Percentiles rank a stretch among this genome's conserved stretches.
Conservation (phyloP, 1,284 basidiomycete genomes). For the Irpex lacteus region DNA sequence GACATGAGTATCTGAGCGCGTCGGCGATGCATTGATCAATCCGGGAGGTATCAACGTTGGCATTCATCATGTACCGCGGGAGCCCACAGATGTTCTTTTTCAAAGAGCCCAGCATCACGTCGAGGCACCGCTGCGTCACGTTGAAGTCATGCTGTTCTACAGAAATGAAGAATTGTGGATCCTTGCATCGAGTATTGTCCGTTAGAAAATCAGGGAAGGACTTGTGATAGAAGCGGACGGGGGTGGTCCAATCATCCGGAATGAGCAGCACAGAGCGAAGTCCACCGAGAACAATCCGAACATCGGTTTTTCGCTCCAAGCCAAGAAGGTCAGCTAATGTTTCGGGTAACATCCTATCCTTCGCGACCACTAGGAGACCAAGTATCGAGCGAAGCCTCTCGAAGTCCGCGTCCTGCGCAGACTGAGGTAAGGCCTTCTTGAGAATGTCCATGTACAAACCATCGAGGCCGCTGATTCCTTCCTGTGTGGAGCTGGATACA, state of each 20-base stretch:
- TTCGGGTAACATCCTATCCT: not conserved
- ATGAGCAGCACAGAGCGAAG: constrained; percentile 12
- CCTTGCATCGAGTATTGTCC: not conserved
- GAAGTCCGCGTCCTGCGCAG: not conserved
- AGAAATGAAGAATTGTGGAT: not conserved
- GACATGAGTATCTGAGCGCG: not conserved
- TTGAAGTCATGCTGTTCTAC: not conserved
- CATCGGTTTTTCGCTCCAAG: not conserved
- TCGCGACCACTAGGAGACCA: not conserved
- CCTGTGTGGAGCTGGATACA: too few relatives aligned
- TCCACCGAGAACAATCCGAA: not conserved
- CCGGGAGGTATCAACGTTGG: not conserved
- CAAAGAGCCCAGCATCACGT: not conserved
- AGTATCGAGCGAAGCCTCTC: not conserved
- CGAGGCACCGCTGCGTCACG: not conserved
- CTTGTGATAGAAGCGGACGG: constrained; percentile 19
- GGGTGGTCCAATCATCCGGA: not conserved
- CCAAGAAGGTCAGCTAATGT: not conserved
- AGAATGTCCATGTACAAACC: not conserved
- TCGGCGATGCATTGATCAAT: not conserved
- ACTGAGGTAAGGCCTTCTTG: not conserved
- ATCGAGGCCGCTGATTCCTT: not conserved
- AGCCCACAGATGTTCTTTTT: not conserved
- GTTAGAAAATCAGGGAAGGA: constrained; percentile 20
- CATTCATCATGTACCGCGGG: not conserved